Conservation (phyloP, 2,329 filamentous ascomycete species). For the Pseudocercospora musae region DNA sequence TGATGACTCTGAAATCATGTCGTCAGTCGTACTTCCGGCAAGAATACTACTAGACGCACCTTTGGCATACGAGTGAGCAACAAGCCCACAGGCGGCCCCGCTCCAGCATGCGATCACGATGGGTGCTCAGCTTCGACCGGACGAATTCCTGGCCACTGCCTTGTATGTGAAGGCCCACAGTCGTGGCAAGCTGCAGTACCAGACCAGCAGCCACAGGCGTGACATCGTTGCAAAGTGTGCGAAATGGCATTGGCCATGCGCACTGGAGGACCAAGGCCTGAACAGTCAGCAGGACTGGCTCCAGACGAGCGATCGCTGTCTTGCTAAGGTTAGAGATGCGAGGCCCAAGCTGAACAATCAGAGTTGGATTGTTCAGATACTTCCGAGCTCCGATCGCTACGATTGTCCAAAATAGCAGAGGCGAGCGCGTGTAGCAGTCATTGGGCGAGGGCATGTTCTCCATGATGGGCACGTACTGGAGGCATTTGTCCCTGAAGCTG, state of each 20-base stretch:
- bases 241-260: not conserved
- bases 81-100: not conserved
- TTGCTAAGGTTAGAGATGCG: not conserved
- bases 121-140: not conserved
- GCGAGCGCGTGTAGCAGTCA: not conserved
- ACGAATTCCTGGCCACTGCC: not conserved
- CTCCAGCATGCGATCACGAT: not conserved
- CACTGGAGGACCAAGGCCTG: not conserved
- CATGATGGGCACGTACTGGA: not conserved
- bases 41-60: not conserved
- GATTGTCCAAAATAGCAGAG: not conserved
- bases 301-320: not conserved
- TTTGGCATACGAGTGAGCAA: not conserved
- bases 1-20: not conserved
- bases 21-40: no score
- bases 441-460: not conserved
- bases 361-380: not conserved
- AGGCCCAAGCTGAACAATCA: not conserved
- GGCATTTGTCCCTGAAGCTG: not conserved
- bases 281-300: not conserved
- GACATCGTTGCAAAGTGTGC: not conserved
- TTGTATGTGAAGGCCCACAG: not conserved
- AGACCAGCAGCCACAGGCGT: not conserved
- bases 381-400: not conserved
- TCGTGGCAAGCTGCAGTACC: not conserved